Conservation (phyloP, 2,329 filamentous ascomycete genomes). For the Alternaria viburni region DNA sequence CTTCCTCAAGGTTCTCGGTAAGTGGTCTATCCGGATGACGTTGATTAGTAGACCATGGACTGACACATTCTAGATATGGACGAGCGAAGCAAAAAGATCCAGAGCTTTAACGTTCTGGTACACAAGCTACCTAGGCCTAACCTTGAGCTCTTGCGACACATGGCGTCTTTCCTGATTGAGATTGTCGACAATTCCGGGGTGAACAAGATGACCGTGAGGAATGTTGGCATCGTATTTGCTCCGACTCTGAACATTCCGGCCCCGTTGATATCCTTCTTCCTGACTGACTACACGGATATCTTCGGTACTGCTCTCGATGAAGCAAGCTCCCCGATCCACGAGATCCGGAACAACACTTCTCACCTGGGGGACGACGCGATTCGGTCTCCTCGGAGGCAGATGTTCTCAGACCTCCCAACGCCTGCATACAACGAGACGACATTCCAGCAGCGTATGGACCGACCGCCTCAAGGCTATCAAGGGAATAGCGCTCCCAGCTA, state of each 20-base stretch:
- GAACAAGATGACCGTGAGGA: slow-evolving; percentile 98
- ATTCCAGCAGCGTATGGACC: slow-evolving; percentile 49
- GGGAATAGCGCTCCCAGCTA: slow-evolving; percentile 26
- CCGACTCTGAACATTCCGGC: slow-evolving; percentile 96
- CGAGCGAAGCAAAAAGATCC: slow-evolving; percentile 76
- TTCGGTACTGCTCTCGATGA: slow-evolving; percentile 75
- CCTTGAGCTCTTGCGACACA: slow-evolving; percentile 77
- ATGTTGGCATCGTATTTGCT: slow-evolving; percentile 96
- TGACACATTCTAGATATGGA: slow-evolving; percentile 66
- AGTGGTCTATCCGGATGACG: slow-evolving; percentile 24
- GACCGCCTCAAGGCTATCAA: slow-evolving; percentile 33
- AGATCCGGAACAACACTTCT: slow-evolving; percentile 52
- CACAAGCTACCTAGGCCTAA: slow-evolving; percentile 82
- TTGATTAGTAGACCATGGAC: not conserved
- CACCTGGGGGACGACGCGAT: slow-evolving; percentile 62
- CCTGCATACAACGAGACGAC: slow-evolving; percentile 66
- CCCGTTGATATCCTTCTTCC: slow-evolving; percentile 89
- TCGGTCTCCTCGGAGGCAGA: slow-evolving; percentile 68
- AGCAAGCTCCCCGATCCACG: slow-evolving; percentile 53
- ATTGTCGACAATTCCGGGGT: slow-evolving; percentile 88
- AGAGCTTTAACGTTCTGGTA: slow-evolving; percentile 77
- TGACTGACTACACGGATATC: slow-evolving; percentile 87
- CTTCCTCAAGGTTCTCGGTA: slow-evolving; percentile 78
- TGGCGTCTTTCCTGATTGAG: slow-evolving; percentile 87
- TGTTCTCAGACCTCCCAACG: slow-evolving; percentile 71